Evolutionary conservation across 1,284 basidiomycete genomes (phyloP), one percentile per base, ranked within the genome.

Genomic region (Acaromyces ingoldii): DNA sequence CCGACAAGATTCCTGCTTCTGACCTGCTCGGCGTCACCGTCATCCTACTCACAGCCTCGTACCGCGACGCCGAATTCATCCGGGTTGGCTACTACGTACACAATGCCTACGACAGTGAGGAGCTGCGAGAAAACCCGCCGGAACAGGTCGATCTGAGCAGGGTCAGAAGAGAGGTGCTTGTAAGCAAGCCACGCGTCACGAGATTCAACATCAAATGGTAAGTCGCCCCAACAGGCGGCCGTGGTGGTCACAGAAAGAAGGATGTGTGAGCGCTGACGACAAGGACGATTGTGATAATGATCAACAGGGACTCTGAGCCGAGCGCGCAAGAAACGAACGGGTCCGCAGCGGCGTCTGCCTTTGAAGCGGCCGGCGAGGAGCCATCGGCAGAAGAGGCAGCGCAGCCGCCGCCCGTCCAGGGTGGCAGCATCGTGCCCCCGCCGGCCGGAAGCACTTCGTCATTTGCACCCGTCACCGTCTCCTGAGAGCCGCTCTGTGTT

Each of bases 11-110:
- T 61, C 89, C 89, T 0, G 71, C 82, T 45, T 84, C 87, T 62
- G 91, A 93, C 70, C 84, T 91, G 13, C 81, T 93, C 1, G 90
- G 91, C 34, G 89, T 93, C 13, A 88, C 90, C 0, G 90, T 91
- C 2, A 84, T 93, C 69, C 89, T 93, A 70, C 81, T 91, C 62
- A 90, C 91, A n/a, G 87, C 88, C 47, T 84, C 88, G 49, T 88
- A 93, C 77, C 65, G 75, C 29, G 91, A 93, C 49, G 91, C 95
- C 70, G 93, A 98, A 76, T 99, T 99, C 76, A 93, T 99, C 33
- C 84, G 93, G 36, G 92, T 99, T 19, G 93, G 95, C 4, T 98
- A 99, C 78, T 99, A 99, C 76, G 95, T 98, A 77, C 95, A 97
- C 76, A 97, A 92, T 43, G 92, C 96, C 75, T 97, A 97, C 76